A percentile compares a stretch with the other conserved stretches of the same genome.
These are phyloP conservation scores for Coemansia sp. DNA, from an alignment of 371 early-diverging fungal species.

Conservation along the genomic window DNA sequence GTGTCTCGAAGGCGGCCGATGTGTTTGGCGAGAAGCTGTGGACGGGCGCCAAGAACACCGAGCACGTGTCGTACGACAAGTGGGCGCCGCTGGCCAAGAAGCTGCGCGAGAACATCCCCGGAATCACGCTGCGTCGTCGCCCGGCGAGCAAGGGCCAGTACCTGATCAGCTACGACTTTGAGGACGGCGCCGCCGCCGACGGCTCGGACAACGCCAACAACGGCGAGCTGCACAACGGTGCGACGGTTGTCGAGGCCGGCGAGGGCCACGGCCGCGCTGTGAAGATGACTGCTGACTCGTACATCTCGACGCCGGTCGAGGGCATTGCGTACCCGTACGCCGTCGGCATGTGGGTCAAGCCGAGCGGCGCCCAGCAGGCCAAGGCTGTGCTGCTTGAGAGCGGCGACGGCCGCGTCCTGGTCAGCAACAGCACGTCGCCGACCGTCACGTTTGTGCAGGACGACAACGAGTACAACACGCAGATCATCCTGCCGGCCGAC, in stretches of 20 bases:
- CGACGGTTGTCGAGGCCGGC: conserved; percentile 31
- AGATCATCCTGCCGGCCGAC: conserved; percentile 27
- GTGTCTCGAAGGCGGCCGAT: conserved; percentile 33
- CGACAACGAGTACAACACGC: conserved; percentile 37
- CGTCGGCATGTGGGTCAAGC: conserved; percentile 44
- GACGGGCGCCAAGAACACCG: conserved; percentile 27
- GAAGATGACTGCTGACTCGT: conserved; percentile 29
- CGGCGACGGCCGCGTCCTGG: conserved; percentile 33
- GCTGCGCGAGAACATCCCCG: conserved; percentile 46
- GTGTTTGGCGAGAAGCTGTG: conserved; percentile 42
- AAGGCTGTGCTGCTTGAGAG: conserved; percentile 41
- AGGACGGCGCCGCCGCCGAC: conserved; percentile 38
- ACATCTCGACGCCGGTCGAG: conserved; percentile 35
- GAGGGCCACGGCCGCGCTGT: conserved; percentile 43
- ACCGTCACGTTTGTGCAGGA: conserved; percentile 40
- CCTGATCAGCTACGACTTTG: conserved; percentile 43
- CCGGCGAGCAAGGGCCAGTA: conserved; percentile 34
- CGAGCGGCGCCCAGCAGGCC: conserved; percentile 28
- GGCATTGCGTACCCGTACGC: conserved; percentile 41
- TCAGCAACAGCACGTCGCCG: conserved; percentile 34
- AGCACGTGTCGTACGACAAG: conserved; percentile 29
- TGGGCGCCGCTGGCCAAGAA: conserved; percentile 46
- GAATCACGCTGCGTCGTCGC: conserved; percentile 36
- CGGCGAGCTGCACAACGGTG: conserved; percentile 43
- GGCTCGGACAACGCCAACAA: conserved; percentile 32